These are phyloP conservation scores for Pleurotus platypus DNA, from an alignment of 768 basidiomycete genomes.

Conservation along the genomic window DNA sequence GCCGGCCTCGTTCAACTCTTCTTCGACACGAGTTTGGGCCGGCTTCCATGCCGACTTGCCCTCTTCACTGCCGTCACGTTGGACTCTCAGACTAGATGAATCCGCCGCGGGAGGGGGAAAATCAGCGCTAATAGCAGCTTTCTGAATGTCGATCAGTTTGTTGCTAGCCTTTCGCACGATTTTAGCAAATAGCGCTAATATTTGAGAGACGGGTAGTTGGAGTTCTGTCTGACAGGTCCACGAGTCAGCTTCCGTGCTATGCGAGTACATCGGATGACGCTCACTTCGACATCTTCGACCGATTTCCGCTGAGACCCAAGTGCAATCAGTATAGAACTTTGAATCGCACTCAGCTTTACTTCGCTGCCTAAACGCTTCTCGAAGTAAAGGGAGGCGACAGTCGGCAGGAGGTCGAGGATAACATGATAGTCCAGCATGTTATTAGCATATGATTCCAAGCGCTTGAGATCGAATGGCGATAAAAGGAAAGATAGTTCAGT, in stretches of 20 bases:
- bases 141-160: conserved; percentile 72
- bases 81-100: conserved; percentile 12
- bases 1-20: conserved; percentile 78
- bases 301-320: conserved; percentile 87
- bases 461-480: conserved; percentile 93
- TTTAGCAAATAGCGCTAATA: conserved; percentile 89
- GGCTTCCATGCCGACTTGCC: conserved; percentile 36
- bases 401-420: conserved; percentile 87
- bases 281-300: conserved; percentile 85
- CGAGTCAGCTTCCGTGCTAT: not conserved
- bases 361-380: conserved; percentile 65
- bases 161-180: conserved; percentile 82
- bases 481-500: conserved; percentile 54
- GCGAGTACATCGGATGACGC: not conserved
- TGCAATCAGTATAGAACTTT: conserved; percentile 87
- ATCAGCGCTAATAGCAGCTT: conserved; percentile 66
- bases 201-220: conserved; percentile 79
- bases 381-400: conserved; percentile 80
- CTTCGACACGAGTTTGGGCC: conserved; percentile 44
- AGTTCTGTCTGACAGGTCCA: conserved; percentile 59
- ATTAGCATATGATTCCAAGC: conserved; percentile 92
- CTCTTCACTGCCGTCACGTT: conserved; percentile 13
- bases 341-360: conserved; percentile 77
- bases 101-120: conserved; percentile 42
- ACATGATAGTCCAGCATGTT: conserved; percentile 97